Base-by-base conservation (phyloP, 371 early-diverging fungal genomes). In the Thermomucor indicae-seudaticae region DNA sequence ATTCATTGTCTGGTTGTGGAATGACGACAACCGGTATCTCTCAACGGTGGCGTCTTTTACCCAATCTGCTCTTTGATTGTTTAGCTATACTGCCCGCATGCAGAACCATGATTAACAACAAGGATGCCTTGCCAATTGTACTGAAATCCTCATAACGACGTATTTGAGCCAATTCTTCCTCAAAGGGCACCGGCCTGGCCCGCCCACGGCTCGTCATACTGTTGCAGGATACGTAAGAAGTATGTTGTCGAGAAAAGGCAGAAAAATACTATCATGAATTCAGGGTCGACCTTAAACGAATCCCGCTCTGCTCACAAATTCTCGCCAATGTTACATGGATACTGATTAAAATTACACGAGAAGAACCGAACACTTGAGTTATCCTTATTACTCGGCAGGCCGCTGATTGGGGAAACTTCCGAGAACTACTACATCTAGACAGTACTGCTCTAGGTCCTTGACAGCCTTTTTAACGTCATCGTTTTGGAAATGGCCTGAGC, bases 381-480 rank as follows among this genome's bases (percentile, higher is more conserved):
- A n/a, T n/a, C n/a, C n/a, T n/a, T n/a, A n/a, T n/a, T n/a, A n/a
- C n/a, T n/a, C n/a, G n/a, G n/a, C 72, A 7, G 80, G 75, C 37
- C 81, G 66, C 65, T 87, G 83, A 65, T 86, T 82, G 7, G 90
- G 89, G 65, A 91, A 95, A 14, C 90, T 88, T 4, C 95, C 94
- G 6, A 95, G 68, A 5, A 92, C 79, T 32, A 75, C 72, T 12
- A 92, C 64, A 57, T 91, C 88, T 29, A 89, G 62, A 46, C 93
- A 91, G 60, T 64, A 88, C 42, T 78, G 62, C 29, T 83, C 72
- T 48, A 94, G 58, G 34, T 84, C 80, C 24, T 75, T 55, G 19
- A 92, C 62, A 1, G 81, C 85, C 19, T 62, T 62, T 47, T 81
- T 70, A 1, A 90, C 84, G 3, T 81, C 69, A 23, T 70, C 80